Conservation (phyloP, 176 grass and related monocot genomes). For the Cenchrus americanus region DNA sequence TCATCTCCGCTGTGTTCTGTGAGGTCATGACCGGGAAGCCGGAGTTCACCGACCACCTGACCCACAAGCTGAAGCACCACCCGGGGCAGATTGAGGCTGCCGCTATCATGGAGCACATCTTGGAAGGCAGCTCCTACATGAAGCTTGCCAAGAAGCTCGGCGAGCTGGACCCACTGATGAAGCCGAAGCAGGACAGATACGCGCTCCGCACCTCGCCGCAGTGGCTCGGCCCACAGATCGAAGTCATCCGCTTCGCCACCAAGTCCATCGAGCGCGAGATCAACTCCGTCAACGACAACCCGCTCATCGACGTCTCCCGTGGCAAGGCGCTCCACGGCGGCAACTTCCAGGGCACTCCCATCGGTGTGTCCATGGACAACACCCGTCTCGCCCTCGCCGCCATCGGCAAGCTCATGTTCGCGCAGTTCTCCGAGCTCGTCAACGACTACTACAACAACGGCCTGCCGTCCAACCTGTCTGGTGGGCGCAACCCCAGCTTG, state of each 20-base stretch:
- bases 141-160: constrained; percentile 76
- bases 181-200: constrained; percentile 94
- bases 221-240: constrained; percentile 94
- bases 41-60: constrained; percentile 90
- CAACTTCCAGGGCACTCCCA: constrained; percentile 96
- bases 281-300: constrained; percentile 99
- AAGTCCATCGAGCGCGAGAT: constrained; percentile 97
- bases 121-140: constrained; percentile 93
- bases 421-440: constrained; percentile 92
- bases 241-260: constrained; percentile 86
- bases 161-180: constrained; percentile 83
- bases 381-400: constrained; percentile 77
- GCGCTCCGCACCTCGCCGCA: constrained; percentile 93
- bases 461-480: constrained; percentile 81
- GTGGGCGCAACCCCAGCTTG: constrained; percentile 87
- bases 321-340: constrained; percentile 84
- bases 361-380: constrained; percentile 99
- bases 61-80: constrained; percentile 97
- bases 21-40: constrained; percentile 95
- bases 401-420: constrained; percentile 95
- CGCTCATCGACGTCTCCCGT: constrained; percentile 85
- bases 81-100: constrained; percentile 93
- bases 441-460: constrained; percentile 99
- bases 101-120: constrained; percentile 89
- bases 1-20: constrained; percentile 81